A percentile compares a stretch with the other conserved stretches of the same genome.
These are phyloP conservation scores for Aspergillus sclerotioniger DNA, from an alignment of 495 filamentous ascomycete genomes.

Conservation along the genomic window DNA sequence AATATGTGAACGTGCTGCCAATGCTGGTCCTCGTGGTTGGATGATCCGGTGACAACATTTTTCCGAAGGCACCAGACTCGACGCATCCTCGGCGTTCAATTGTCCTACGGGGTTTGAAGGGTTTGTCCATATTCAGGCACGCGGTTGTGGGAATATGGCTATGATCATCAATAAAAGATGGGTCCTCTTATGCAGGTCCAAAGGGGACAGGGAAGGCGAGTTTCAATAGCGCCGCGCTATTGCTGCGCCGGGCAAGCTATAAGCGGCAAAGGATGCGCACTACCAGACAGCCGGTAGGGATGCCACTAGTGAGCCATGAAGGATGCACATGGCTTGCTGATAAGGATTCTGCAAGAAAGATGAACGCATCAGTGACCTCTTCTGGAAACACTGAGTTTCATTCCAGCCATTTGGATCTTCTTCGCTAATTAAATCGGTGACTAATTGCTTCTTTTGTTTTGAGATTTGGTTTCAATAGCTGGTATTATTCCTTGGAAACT, in stretches of 20 bases:
- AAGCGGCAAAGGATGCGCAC: conserved; percentile 5
- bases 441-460: neutral
- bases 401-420: neutral
- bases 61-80: neutral
- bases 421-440: neutral
- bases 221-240: conserved; percentile 5
- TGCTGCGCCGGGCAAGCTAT: neutral
- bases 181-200: conserved; percentile 4
- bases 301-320: neutral
- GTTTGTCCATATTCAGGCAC: neutral
- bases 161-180: conserved; percentile 3
- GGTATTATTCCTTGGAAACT: neutral
- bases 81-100: neutral
- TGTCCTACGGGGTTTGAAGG: neutral
- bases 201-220: neutral
- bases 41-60: neutral
- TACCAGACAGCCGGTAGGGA: conserved; percentile 2
- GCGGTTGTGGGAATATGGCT: neutral
- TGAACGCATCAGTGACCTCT: neutral
- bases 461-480: neutral
- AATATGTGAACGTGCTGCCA: neutral
- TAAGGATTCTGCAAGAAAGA: neutral
- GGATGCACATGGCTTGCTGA: conserved; percentile 4
- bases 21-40: neutral
- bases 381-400: neutral